These are phyloP conservation scores for Mychonastes homosphaera DNA, from an alignment of 139 green algal species.

Conservation along the genomic window DNA sequence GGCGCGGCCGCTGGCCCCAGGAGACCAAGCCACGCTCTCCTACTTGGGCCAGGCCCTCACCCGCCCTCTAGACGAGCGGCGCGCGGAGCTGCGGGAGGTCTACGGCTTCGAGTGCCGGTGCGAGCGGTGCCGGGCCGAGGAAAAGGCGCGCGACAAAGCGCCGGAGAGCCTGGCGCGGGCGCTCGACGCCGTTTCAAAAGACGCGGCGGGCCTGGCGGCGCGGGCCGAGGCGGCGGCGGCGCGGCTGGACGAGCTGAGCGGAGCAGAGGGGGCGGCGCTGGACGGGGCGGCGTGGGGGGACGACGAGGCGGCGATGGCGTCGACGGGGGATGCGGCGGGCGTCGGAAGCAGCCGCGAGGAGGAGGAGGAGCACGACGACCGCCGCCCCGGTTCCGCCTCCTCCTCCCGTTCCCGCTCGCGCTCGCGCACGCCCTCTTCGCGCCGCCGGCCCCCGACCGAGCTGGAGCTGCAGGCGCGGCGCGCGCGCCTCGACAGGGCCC, in stretches of 20 bases:
- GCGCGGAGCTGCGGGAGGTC: constrained; percentile 24
- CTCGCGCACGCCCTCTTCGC: background rate
- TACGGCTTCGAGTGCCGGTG: constrained; percentile 33
- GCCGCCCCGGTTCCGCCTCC: background rate
- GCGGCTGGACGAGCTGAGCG: background rate
- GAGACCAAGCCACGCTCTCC: constrained; percentile 16
- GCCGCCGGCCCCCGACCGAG: background rate
- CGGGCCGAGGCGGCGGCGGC: background rate
- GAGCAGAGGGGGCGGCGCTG: background rate
- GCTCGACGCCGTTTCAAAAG: too few species aligned
- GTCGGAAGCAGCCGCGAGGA: too few species aligned
- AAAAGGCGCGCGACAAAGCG: background rate
- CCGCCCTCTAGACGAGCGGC: constrained; percentile 17
- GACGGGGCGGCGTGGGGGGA: background rate
- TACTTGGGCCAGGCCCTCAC: constrained; percentile 30
- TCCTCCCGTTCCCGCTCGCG: background rate
- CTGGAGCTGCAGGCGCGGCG: background rate
- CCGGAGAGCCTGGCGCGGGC: too few species aligned
- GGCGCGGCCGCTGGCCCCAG: background rate
- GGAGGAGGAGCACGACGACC: background rate
- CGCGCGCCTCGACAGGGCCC: constrained; percentile 2
- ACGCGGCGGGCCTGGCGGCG: too few species aligned
- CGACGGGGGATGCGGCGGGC: background rate
- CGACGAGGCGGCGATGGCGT: constrained; percentile 1
- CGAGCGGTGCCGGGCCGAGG: constrained; percentile 9